Evolutionary conservation across 108 stramenopile species (phyloP).

Genomic region (Cyclotella cryptica): DNA sequence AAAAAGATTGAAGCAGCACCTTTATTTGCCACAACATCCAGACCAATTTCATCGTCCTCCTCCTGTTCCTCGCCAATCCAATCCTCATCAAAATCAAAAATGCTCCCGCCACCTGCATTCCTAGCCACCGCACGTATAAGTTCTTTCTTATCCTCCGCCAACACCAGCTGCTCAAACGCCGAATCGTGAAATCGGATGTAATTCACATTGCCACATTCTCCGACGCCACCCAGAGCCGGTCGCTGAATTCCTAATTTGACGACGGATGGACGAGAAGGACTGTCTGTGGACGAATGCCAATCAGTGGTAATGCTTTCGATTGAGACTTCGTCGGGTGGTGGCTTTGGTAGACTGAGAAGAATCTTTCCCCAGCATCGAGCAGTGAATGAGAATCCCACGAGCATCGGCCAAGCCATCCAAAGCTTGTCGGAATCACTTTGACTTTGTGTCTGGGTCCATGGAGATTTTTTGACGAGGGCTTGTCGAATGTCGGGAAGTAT

Average conservation of each 20-base stretch:
- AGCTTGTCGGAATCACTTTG: conserved; percentile 59
- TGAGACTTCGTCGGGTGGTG: neutral
- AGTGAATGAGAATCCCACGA: conserved; percentile 46
- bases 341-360: conserved; percentile 66
- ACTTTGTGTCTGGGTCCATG: conserved; percentile 10
- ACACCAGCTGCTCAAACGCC: conserved; percentile 43
- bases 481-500: conserved; percentile 59
- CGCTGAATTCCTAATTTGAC: conserved; percentile 55
- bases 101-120: conserved; percentile 51
- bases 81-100: conserved; percentile 30
- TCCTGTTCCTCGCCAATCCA: conserved; percentile 41
- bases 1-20: conserved; percentile 58
- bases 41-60: conserved; percentile 41
- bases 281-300: neutral
- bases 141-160: conserved; percentile 47
- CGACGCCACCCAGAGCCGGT: conserved; percentile 67
- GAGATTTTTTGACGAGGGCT: conserved; percentile 12
- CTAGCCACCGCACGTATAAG: conserved; percentile 60
- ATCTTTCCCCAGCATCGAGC: conserved; percentile 55
- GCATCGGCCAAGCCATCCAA: conserved; percentile 59
- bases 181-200: conserved; percentile 56
- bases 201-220: conserved; percentile 63
- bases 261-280: conserved; percentile 51
- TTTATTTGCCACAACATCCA: conserved; percentile 51
- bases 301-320: neutral